These are phyloP conservation scores for Hypoxylon fuscum DNA, from an alignment of 495 filamentous ascomycete species.

Conservation along the genomic window DNA sequence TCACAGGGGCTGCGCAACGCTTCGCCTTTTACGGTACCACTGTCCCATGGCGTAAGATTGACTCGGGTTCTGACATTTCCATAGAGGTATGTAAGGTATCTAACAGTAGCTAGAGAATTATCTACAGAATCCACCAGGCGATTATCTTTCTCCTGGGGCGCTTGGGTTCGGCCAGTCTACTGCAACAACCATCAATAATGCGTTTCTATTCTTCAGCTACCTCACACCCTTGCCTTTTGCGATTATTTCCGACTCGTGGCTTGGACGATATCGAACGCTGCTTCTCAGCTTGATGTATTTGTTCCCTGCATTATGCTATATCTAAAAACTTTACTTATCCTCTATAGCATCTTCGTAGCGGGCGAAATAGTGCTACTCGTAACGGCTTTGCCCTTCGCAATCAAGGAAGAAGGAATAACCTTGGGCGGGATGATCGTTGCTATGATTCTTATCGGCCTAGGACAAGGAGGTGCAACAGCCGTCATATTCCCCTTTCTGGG, in stretches of 20 bases:
- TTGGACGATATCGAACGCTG: slow-evolving; percentile 8
- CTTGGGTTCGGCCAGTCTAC: slow-evolving; percentile 6
- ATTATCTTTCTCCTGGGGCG: neutral
- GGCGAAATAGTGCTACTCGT: slow-evolving; percentile 13
- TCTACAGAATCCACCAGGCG: slow-evolving; percentile 1
- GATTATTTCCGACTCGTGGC: neutral
- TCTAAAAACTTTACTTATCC: neutral
- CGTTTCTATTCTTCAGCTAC: slow-evolving; percentile 2
- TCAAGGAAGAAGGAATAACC: slow-evolving; percentile 6
- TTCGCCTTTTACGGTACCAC: neutral
- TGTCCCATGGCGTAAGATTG: neutral
- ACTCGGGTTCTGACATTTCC: neutral
- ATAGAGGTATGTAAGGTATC: neutral
- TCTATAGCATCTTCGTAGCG: neutral
- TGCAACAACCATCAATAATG: slow-evolving; percentile 6
- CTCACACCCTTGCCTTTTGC: slow-evolving; percentile 2
- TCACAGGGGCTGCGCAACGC: neutral
- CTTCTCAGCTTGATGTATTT: neutral
- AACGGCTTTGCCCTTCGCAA: slow-evolving; percentile 20
- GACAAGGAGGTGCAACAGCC: slow-evolving; percentile 16
- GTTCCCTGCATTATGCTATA: neutral
- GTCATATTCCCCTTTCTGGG: slow-evolving; percentile 25
- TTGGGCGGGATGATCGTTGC: slow-evolving; percentile 20
- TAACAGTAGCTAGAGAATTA: neutral
- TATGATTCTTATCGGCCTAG: slow-evolving; percentile 15